Evolutionary conservation across 2,329 filamentous ascomycete species (phyloP), one percentile per base, ranked within the genome.

Genomic region (Fusarium bulbicola): DNA sequence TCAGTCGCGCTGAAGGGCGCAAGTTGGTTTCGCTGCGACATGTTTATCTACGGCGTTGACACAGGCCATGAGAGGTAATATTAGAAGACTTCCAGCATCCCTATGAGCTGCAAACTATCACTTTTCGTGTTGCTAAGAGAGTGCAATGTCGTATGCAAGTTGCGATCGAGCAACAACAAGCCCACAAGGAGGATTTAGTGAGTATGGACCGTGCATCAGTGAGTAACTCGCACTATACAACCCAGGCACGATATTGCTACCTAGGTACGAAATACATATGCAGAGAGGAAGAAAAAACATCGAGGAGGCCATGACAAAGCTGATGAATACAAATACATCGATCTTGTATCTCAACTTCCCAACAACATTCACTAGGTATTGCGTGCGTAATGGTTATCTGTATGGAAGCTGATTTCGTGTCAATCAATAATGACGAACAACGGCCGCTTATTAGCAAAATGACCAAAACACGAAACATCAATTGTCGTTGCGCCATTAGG

Each of bases 1-100:
- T 85, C 84, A 74, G 89, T 90, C 78, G 91, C 86, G 81, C 88
- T 88, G 72, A 88, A 81, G 50, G 87, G 84, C 72, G 83, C 74
- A 68, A 90, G 84, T 70, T 82, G 76, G 63, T 66, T 76, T 57
- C 70, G 66, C 62, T 74, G 68, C 28, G 74, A 60, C 81, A 83
- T 82, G 40, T 56, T 56, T 54, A 56, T 58, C 30, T 34, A 37
- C 52, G 26, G 28, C 45, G 37, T 58, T 47, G 59, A 62, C 66
- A 40, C 32, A 50, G 59, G 45, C n/a, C 39, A 57, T 45, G 30
- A 26, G 15, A 62, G 24, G 24, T 13, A 30, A 15, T 8, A n/a
- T 62, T 28, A 69, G 7, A 34, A 20, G 30, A 45, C 39, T 6
- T 30, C 18, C 21, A 45, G 21, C 59, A 74, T 69, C 37, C 46